Conservation (phyloP, 1,284 basidiomycete species). For the Cutaneotrichosporon arboriforme region DNA sequence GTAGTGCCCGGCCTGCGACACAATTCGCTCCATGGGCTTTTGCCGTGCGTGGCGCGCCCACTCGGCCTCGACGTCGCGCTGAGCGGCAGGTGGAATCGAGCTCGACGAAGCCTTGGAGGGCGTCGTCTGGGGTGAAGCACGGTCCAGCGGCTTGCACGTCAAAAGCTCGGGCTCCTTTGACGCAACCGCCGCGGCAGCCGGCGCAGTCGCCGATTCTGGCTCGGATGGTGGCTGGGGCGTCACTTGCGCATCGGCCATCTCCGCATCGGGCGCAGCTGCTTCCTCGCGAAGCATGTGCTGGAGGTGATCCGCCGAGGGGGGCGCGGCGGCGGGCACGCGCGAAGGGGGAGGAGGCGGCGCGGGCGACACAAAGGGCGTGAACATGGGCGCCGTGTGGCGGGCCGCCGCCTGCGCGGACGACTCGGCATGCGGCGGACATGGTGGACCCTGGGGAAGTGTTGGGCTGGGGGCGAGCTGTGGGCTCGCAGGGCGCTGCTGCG, state of each 20-base stretch:
- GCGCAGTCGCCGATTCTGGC: not conserved
- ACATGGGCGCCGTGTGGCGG: constrained; percentile 9
- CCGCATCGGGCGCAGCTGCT: not conserved
- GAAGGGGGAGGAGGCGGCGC: constrained; percentile 1
- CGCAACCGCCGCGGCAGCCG: not conserved
- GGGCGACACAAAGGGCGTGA: constrained; percentile 20
- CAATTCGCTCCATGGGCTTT: constrained; percentile 18
- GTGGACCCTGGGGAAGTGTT: not conserved
- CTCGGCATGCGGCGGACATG: constrained; percentile 14
- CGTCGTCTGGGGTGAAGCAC: constrained; percentile 7
- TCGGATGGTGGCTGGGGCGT: not conserved
- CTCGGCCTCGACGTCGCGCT: constrained; percentile 1
- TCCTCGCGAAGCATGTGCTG: constrained; percentile 14
- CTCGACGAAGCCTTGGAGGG: too few species aligned
- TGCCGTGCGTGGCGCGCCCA: constrained; percentile 11
- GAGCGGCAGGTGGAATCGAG: not conserved
- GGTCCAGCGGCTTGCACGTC: constrained; percentile 18
- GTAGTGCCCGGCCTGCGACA: constrained; percentile 9
- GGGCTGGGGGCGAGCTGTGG: constrained; percentile 15
- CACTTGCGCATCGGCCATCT: not conserved
- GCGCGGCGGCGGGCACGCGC: constrained; percentile 4
- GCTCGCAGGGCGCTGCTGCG: constrained; percentile 8
- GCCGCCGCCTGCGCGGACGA: constrained; percentile 14
- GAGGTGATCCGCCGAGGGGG: constrained; percentile 13
- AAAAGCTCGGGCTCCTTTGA: constrained; percentile 9